Conservation (phyloP, 768 basidiomycete genomes). For the Royoungia palumana region DNA sequence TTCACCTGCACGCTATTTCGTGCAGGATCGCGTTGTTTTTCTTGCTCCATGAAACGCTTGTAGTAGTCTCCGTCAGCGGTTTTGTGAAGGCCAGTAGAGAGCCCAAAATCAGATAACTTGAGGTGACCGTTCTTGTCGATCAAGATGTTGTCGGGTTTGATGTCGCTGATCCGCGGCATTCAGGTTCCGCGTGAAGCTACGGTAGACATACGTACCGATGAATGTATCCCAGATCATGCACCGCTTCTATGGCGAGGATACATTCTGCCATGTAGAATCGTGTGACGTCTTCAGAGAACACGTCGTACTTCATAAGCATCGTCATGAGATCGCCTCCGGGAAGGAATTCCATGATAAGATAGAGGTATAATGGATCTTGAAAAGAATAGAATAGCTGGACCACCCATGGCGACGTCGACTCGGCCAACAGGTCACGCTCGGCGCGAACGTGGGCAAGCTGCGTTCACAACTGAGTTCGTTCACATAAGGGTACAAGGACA, state of each 20-base stretch:
- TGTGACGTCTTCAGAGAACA: conserved; percentile 97
- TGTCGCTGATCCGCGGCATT: conserved; percentile 60
- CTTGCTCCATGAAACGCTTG: conserved; percentile 82
- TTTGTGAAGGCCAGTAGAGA: conserved; percentile 97
- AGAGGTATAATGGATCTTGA: conserved; percentile 93
- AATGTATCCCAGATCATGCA: conserved; percentile 98
- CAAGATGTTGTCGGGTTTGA: conserved; percentile 98
- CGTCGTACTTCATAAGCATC: conserved; percentile 99
- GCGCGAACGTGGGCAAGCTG: conserved; percentile 97
- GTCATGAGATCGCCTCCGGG: conserved; percentile 99
- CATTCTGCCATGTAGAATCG: conserved; percentile 99
- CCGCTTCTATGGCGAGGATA: conserved; percentile 95
- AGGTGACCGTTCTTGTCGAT: conserved; percentile 97
- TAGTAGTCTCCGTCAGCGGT: conserved; percentile 93
- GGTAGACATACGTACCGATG: conserved; percentile 65
- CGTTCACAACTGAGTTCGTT: conserved; percentile 7
- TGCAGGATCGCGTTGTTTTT: conserved; percentile 59
- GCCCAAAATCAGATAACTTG: conserved; percentile 96
- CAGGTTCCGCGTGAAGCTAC: neutral
- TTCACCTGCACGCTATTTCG: conserved; percentile 98
- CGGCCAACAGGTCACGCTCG: conserved; percentile 93
- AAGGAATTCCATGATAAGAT: conserved; percentile 93
- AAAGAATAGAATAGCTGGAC: conserved; percentile 98
- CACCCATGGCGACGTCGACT: conserved; percentile 96
- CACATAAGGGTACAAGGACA: neutral